Percentiles rank a stretch among this genome's conserved stretches.
Evolutionary conservation across 140 eudicot genomes (phyloP).

Genomic region (Ambrosia hybrid): DNA sequence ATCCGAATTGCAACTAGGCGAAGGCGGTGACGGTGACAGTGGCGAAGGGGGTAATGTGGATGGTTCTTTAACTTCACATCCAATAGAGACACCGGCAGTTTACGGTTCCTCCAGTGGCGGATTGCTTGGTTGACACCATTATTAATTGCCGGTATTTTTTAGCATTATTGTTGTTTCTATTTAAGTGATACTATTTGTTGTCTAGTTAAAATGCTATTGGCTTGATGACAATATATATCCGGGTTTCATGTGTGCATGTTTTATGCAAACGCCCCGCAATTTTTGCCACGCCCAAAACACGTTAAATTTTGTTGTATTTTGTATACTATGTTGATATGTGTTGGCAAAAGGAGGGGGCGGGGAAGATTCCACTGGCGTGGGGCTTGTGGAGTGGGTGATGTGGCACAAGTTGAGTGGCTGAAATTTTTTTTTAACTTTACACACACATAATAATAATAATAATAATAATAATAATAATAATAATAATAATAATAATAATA

Average conservation of each 20-base stretch:
- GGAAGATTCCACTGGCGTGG: too few relatives aligned
- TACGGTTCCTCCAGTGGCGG: conserved; percentile 57
- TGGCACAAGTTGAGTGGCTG: too few relatives aligned
- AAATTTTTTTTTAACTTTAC: too few relatives aligned
- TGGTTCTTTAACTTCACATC: conserved; percentile 37
- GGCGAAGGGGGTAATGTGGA: conserved; percentile 41
- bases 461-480: too few relatives aligned
- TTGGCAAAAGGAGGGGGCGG: too few relatives aligned
- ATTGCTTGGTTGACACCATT: conserved; percentile 38
- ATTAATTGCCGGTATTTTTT: background rate
- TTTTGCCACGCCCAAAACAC: conserved; percentile 28
- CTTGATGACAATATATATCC: conserved; percentile 5
- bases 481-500: too few relatives aligned
- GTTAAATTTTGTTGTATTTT: background rate
- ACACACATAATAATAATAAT: too few relatives aligned
- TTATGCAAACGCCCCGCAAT: conserved; percentile 30
- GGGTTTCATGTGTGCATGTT: conserved; percentile 33
- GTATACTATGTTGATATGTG: background rate
- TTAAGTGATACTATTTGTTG: conserved; percentile 20
- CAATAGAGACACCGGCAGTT: conserved; percentile 45
- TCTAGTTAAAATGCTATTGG: conserved; percentile 29
- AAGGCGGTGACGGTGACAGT: conserved; percentile 40
- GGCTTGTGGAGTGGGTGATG: too few relatives aligned
- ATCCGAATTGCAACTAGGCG: conserved; percentile 50
- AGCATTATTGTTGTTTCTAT: background rate